Evolutionary conservation across 352 stramenopile genomes (phyloP), one percentile per base, ranked within the genome.

Genomic region (Phytophthora fragariae): DNA sequence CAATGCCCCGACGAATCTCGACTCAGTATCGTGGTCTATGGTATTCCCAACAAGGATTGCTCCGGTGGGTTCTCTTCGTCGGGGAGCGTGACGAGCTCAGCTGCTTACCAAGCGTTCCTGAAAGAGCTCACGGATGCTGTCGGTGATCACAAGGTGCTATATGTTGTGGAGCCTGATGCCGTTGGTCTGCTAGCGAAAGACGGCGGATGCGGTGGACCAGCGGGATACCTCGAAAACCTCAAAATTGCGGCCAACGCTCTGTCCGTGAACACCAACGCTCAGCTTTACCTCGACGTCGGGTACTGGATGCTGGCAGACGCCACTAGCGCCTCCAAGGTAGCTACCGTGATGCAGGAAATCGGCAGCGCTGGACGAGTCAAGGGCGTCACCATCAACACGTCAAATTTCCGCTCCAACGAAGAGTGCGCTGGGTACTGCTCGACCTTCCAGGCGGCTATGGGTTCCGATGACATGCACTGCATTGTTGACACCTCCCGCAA

Each of bases 1-100:
- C 50, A 75, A 53, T 91, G 83, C 27, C 24, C 63, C 8, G 65
- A 73, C 1, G 70, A 75, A 19, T 80, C 73, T 47, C 82, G 83
- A 3, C 68, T 91, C n/a, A 89, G 65, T 41, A 71, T 92, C 31
- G 82, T 92, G 17, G 75, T 94, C 44, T 94, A 94, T 65, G 86
- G 86, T 4, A 76, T 94, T 19, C 85, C 86, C 12, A 87, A 92
- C 73, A 94, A 94, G 60, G 86, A 94, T 72, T 94, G 86, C 53
- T 68, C 79, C 1, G 81, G 76, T 6, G 76, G 76, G 14, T 84
- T 81, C 58, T 92, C 83, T 53, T 58, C 73, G 6, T 50, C n/a
- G 4, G 62, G 74, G 11, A 81, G 73, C 29, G 78, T 81, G 68
- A 84, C 70, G 19, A 82, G 74, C 61, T 68, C 75, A 0, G 72